Conservation (phyloP, 768 basidiomycete genomes). For the Collybiopsis luxurians region DNA sequence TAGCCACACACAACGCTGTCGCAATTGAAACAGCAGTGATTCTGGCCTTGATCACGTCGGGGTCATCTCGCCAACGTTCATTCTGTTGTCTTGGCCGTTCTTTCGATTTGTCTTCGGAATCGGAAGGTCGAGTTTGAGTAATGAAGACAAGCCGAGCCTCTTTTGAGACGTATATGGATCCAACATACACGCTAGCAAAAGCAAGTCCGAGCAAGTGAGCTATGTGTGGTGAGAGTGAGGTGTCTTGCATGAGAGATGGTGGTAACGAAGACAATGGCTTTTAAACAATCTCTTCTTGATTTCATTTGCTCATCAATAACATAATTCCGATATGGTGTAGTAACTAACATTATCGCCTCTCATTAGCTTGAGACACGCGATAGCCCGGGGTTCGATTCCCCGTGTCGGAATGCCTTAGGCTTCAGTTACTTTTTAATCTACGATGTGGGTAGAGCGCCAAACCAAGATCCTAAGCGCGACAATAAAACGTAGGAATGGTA, state of each 20-base stretch:
- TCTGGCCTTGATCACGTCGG: conserved; percentile 79
- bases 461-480: no score
- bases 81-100: conserved; percentile 22
- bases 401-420: no score
- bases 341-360: no score
- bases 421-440: no score
- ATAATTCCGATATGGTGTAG: no score
- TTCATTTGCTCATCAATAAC: no score
- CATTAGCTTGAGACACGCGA: no score
- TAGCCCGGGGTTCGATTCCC: no score
- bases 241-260: not conserved
- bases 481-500: no score
- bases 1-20: conserved; percentile 53
- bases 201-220: conserved; percentile 21
- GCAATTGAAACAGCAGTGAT: conserved; percentile 64
- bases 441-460: no score
- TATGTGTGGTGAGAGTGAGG: not conserved
- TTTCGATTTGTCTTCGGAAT: conserved; percentile 24
- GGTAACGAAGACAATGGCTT: no score
- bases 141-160: conserved; percentile 53
- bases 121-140: conserved; percentile 22
- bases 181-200: conserved; percentile 73
- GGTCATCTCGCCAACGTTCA: conserved; percentile 76
- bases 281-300: no score
- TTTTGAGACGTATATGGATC: conserved; percentile 76